Base-by-base conservation (phyloP, 2,329 filamentous ascomycete genomes). In the Epichloe scottii region DNA sequence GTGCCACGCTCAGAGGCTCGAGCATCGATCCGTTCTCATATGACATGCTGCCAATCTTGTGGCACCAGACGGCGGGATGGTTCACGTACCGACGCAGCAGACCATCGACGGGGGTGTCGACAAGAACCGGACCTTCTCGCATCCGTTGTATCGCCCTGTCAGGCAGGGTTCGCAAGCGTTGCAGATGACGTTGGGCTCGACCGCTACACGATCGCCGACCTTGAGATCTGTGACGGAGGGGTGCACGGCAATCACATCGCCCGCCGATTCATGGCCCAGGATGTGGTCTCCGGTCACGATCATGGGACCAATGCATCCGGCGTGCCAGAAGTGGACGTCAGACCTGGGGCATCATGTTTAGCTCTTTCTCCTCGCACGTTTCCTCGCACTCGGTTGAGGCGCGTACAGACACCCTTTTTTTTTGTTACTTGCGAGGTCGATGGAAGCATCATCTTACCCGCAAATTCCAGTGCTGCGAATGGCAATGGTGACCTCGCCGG, bases 281-380 rank as follows among this genome's bases (percentile, higher is more conserved):
- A 96, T 89, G 68, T 96, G 91, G 63, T 90, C 85, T 62, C 79
- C 86, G 58, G 79, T 78, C 46, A 97, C 91, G 56, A 96, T 84
- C 90, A 96, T 96, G 59, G 90, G 90, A 30, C 91, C 91, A 65
- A 97, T 97, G 72, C 87, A 87, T 58, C 91, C 91, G 47, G 86
- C 85, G 66, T 94, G 88, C 91, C 91, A 97, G 75, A 97, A 97
- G 72, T 97, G 91, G 51, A 97, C 84, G 68, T 96, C 90, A 54
- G 88, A 95, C 52, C 87, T 91, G 60, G 48, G 61, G 48, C 15
- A 15, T n/a, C 14, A 30, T 17, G 34, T 30, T 44, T 38, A 51
- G 49, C 43, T 12, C 15, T 14, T 3, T 12, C 19, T 15, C 26
- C 8, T 8, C 26, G 8, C 26, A 30, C 26, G 26, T 30, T 10